phyloP scores from a whole-genome alignment of 192 early-diverging fungal species.

The Diversispora epigaea region DNA sequence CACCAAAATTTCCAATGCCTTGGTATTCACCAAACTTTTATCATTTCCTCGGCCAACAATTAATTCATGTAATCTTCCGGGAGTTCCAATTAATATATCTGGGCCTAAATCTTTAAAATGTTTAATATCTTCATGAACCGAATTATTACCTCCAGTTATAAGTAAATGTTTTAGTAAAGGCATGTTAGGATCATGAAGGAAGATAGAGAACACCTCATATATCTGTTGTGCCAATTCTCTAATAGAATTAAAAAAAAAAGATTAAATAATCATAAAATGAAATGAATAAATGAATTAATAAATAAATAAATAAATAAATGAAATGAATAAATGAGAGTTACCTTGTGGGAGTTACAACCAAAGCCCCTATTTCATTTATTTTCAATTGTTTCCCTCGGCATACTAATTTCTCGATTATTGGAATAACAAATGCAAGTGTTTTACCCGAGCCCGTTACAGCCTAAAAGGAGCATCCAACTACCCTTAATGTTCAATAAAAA shows the following conservation, averaged over 20 bases:
- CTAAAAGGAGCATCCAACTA: constrained; percentile 34
- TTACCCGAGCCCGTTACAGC: constrained; percentile 97
- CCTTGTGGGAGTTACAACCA: constrained; percentile 86
- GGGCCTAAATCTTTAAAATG: constrained; percentile 64
- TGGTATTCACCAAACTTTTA: constrained; percentile 58
- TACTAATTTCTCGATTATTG: constrained; percentile 84
- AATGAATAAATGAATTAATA: neutral
- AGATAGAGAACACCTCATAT: constrained; percentile 63
- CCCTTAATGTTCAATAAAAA: neutral
- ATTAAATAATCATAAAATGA: neutral
- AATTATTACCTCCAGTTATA: constrained; percentile 71
- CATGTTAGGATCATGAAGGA: constrained; percentile 50
- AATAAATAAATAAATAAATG: neutral
- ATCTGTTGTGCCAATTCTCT: constrained; percentile 91
- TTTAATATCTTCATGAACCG: constrained; percentile 62
- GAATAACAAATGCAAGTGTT: constrained; percentile 89
- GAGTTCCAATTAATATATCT: constrained; percentile 88
- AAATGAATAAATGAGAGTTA: constrained; percentile 1
- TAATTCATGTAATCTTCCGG: constrained; percentile 85
- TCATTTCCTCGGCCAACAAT: constrained; percentile 41
- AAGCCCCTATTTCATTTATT: constrained; percentile 78
- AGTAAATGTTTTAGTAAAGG: constrained; percentile 52
- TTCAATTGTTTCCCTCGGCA: constrained; percentile 58
- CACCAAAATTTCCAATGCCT: constrained; percentile 83
- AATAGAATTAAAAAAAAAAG: neutral